phyloP scores from a whole-genome alignment of 768 basidiomycete species.

The Suillus luteus region DNA sequence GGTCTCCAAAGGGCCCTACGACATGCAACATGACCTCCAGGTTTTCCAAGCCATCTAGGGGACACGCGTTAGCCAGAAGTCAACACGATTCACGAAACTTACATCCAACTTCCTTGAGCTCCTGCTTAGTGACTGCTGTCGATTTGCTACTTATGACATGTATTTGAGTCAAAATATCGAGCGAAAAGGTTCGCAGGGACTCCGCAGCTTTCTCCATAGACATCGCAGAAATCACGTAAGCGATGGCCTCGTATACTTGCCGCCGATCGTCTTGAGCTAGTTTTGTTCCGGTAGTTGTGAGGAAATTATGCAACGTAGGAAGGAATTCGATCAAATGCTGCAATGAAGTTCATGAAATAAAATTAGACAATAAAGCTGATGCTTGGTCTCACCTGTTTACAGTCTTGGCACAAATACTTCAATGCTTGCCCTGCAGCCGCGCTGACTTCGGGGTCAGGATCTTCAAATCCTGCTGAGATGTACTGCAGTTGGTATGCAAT shows the following conservation, averaged over 20 bases:
- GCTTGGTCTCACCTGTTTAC: constrained; percentile 64
- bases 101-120: constrained; percentile 71
- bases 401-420: constrained; percentile 96
- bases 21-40: constrained; percentile 90
- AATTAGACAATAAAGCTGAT: not conserved
- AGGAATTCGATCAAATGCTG: constrained; percentile 92
- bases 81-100: constrained; percentile 30
- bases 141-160: constrained; percentile 62
- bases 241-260: constrained; percentile 95
- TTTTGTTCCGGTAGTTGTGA: constrained; percentile 75
- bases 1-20: constrained; percentile 79
- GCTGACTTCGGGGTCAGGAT: constrained; percentile 75
- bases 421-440: constrained; percentile 95
- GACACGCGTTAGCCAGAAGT: constrained; percentile 16
- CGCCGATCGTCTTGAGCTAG: constrained; percentile 85
- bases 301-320: constrained; percentile 88
- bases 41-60: constrained; percentile 82
- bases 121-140: constrained; percentile 62
- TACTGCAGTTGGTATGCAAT: constrained; percentile 86
- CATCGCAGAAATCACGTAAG: constrained; percentile 94
- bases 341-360: constrained; percentile 13
- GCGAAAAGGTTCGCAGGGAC: constrained; percentile 82
- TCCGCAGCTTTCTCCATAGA: constrained; percentile 84
- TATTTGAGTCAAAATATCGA: constrained; percentile 79
- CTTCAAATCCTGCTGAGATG: constrained; percentile 90